These are phyloP conservation scores for Myochromella boudieri DNA, from an alignment of 768 basidiomycete species.

Conservation along the genomic window DNA sequence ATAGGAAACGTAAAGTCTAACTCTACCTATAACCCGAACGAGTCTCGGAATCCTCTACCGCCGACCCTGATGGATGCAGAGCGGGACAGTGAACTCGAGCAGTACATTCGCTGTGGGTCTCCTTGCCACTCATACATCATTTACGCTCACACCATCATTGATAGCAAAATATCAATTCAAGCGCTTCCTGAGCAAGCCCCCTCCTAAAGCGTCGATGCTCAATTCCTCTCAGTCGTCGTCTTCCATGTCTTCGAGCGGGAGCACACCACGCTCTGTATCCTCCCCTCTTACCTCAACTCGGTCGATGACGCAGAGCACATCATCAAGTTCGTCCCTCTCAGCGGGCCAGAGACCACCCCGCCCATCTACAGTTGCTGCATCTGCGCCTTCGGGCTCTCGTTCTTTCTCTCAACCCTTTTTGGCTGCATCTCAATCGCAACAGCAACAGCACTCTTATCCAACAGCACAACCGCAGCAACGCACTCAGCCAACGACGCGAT, in stretches of 20 bases:
- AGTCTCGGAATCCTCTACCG: constrained; percentile 78
- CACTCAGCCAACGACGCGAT: constrained; percentile 2
- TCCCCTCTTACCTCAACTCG: constrained; percentile 21
- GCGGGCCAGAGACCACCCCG: constrained; percentile 9
- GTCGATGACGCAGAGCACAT: constrained; percentile 15
- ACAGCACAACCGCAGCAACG: constrained; percentile 21
- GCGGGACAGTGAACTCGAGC: constrained; percentile 88
- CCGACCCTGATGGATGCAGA: constrained; percentile 75
- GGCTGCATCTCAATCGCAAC: constrained; percentile 21
- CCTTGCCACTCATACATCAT: constrained; percentile 8
- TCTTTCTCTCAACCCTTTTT: constrained; percentile 22
- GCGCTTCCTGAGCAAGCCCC: constrained; percentile 55
- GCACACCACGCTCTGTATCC: constrained; percentile 20
- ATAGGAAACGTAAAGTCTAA: constrained; percentile 86
- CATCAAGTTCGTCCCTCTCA: constrained; percentile 12
- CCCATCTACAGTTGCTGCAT: constrained; percentile 16
- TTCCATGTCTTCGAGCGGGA: constrained; percentile 19
- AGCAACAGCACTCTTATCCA: constrained; percentile 17
- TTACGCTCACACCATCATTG: constrained; percentile 3
- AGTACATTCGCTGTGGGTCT: constrained; percentile 78
- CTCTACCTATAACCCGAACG: constrained; percentile 78
- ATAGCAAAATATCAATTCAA: constrained; percentile 83
- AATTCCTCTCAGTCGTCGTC: constrained; percentile 42
- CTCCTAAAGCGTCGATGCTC: constrained; percentile 45
- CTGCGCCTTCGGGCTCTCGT: constrained; percentile 18